Base-by-base conservation (phyloP, 345 rosid genomes). In the Brassica incana region DNA sequence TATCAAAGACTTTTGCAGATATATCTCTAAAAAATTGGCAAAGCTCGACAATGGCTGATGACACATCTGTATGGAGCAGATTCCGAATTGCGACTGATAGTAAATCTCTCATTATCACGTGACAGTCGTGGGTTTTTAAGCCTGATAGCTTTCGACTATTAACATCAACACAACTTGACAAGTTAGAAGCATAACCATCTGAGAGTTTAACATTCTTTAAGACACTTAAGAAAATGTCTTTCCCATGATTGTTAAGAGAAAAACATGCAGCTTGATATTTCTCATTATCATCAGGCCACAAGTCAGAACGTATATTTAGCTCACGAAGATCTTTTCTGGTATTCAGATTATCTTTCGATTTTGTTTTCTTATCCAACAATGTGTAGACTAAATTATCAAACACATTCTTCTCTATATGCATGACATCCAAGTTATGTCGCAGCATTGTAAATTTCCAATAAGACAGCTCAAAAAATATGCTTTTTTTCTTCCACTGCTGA, bases 361-460 rank as follows among this genome's bases (percentile, higher is more conserved):
- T 69, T 27, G 1, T 27, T 68, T 69, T 4, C 3, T 25, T 40
- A 69, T 69, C 73, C n/a, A 69, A 50, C 5, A 69, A 12, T 69
- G 61, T 69, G 40, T 29, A 25, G 7, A 48, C 61, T 14, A 69
- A 2, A 29, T 69, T 43, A 16, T 40, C 72, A 68, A 68, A 68
- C 36, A 43, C 58, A 68, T 68, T 68, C 11, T 43, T 68, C 36
- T 68, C 72, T 20, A 45, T 68, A 16, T 68, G 72, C 59, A 68
- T 68, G 10, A 23, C 36, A 68, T 68, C 59, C 15, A 68, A 14
- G 2, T 35, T 35, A 35, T 35, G 40, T 35, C 40, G 40, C 40
- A 35, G 9, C 40, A 35, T 35, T 35, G 1, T 3, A 50, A n/a
- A 69, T 8, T 69, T 25, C 38, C 61, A 69, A 35, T 23, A 23